These are phyloP conservation scores for Paracoccidioides brasiliensis DNA, from an alignment of 2,329 filamentous ascomycete genomes.

Conservation along the genomic window DNA sequence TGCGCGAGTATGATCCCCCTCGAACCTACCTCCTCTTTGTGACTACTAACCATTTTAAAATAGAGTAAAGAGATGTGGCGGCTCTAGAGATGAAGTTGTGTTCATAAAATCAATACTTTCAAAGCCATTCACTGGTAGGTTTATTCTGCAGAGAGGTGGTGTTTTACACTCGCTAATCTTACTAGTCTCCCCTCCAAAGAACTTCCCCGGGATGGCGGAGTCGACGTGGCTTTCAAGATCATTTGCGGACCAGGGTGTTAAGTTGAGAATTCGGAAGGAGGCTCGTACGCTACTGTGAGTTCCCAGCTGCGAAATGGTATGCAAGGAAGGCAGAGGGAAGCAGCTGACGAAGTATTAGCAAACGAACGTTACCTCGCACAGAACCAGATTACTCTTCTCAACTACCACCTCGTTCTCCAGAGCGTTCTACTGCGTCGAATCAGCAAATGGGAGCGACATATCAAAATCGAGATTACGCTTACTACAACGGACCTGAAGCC, in stretches of 20 bases:
- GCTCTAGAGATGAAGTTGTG: conserved; percentile 31
- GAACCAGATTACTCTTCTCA: conserved; percentile 25
- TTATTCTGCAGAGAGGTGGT: conserved; percentile 6
- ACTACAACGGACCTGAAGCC: conserved; percentile 22
- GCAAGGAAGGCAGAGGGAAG: neutral
- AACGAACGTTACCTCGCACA: conserved; percentile 25
- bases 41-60: conserved; percentile 5
- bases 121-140: conserved; percentile 54
- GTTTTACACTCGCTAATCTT: neutral
- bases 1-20: conserved; percentile 40
- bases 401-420: conserved; percentile 25
- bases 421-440: conserved; percentile 16
- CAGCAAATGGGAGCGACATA: conserved; percentile 9
- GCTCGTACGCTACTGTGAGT: conserved; percentile 44
- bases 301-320: neutral
- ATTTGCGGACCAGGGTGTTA: conserved; percentile 78
- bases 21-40: neutral
- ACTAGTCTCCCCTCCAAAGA: conserved; percentile 42
- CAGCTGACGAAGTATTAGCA: conserved; percentile 19
- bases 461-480: conserved; percentile 21
- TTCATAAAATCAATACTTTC: conserved; percentile 46
- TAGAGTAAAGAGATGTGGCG: neutral
- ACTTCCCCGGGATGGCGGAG: conserved; percentile 66
- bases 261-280: conserved; percentile 71
- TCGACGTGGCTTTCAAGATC: conserved; percentile 69